Conservation (phyloP, 805 yeast genomes). For the Tetrapisispora phaffii region DNA sequence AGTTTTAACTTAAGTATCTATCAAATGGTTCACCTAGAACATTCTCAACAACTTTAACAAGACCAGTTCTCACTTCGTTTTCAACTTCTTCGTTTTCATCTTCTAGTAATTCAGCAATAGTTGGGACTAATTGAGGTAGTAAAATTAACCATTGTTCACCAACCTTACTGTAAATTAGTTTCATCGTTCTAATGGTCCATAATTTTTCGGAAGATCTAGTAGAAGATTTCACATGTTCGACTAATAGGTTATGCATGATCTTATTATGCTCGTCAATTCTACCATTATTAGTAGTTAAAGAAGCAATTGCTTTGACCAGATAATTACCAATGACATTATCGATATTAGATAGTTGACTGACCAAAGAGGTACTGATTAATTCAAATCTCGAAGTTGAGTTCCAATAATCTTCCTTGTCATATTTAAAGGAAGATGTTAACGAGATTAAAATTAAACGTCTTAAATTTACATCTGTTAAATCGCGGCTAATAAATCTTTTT, state of each 20-base stretch:
- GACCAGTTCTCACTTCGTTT: conserved; percentile 77
- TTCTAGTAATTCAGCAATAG: conserved; percentile 88
- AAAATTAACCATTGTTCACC: conserved; percentile 91
- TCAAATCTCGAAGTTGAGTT: conserved; percentile 78
- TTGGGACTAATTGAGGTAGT: conserved; percentile 90
- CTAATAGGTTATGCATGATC: conserved; percentile 51
- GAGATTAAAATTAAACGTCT: conserved; percentile 69
- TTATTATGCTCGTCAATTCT: conserved; percentile 69
- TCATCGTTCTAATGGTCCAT: conserved; percentile 75
- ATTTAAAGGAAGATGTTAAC: conserved; percentile 69
- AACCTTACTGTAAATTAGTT: conserved; percentile 74
- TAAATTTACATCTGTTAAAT: conserved; percentile 41
- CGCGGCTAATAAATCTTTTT: conserved; percentile 37
- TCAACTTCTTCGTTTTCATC: conserved; percentile 94
- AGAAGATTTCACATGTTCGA: conserved; percentile 58
- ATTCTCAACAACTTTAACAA: conserved; percentile 83
- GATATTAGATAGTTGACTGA: conserved; percentile 55
- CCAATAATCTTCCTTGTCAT: conserved; percentile 94
- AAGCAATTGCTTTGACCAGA: conserved; percentile 67
- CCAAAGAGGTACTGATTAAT: conserved; percentile 49
- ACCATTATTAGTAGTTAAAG: conserved; percentile 61
- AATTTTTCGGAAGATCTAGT: conserved; percentile 50
- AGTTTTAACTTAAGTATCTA: conserved; percentile 42
- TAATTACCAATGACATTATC: conserved; percentile 72
- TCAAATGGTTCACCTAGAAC: conserved; percentile 94